phyloP scores from a whole-genome alignment of 495 filamentous ascomycete species.

The Poronia punctata region DNA sequence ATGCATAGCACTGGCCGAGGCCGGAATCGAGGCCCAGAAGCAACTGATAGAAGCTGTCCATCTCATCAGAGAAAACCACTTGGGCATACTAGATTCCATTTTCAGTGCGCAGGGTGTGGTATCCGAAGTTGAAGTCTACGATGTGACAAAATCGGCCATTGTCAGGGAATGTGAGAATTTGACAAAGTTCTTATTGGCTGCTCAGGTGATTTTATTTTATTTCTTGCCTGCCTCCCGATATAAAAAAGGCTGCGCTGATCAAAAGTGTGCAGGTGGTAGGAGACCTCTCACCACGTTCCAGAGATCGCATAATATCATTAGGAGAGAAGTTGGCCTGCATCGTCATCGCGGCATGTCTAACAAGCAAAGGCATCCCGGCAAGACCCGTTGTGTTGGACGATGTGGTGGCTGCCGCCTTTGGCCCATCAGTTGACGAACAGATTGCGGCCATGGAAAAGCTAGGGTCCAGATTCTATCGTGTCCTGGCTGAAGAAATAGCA shows the following conservation, averaged over 20 bases:
- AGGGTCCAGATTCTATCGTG: conserved; percentile 28
- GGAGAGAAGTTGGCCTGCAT: conserved; percentile 33
- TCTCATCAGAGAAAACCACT: conserved; percentile 27
- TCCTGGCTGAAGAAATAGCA: conserved; percentile 25
- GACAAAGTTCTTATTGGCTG: conserved; percentile 26
- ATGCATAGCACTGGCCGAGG: conserved; percentile 27
- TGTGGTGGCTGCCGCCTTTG: conserved; percentile 29
- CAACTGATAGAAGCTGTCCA: conserved; percentile 27
- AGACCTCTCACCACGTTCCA: conserved; percentile 29
- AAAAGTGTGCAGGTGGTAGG: conserved; percentile 25
- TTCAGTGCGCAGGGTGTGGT: conserved; percentile 7
- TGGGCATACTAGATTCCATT: conserved; percentile 17
- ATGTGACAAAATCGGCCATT: conserved; percentile 18
- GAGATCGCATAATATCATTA: conserved; percentile 30
- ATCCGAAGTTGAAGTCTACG: conserved; percentile 10
- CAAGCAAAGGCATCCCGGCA: conserved; percentile 23
- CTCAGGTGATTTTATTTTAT: conserved; percentile 32
- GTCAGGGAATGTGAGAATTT: conserved; percentile 30
- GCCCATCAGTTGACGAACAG: conserved; percentile 21
- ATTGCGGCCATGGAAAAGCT: conserved; percentile 18
- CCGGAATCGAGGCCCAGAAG: conserved; percentile 17
- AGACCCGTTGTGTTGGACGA: conserved; percentile 28
- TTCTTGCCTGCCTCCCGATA: no score
- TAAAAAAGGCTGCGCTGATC: no score
- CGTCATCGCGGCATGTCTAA: conserved; percentile 29